Evolutionary conservation across 2,329 filamentous ascomycete species (phyloP).

Genomic region (Hypoxylon sp.): DNA sequence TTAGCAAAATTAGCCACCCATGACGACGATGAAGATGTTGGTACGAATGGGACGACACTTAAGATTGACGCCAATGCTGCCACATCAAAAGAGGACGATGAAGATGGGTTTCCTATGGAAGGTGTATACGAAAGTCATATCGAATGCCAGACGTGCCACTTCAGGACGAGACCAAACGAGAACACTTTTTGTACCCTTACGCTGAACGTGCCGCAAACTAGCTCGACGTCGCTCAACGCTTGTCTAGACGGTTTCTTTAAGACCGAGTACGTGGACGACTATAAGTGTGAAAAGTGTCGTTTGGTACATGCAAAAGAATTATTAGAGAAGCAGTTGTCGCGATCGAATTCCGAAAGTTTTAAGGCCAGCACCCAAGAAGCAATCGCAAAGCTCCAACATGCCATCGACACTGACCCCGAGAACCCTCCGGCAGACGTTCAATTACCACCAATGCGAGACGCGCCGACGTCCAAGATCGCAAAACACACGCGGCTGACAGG

Average conservation of each 20-base stretch:
- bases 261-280: slow-evolving; percentile 95
- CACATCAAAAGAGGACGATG: slow-evolving; percentile 42
- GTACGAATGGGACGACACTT: slow-evolving; percentile 17
- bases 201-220: slow-evolving; percentile 85
- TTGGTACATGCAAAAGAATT: slow-evolving; percentile 78
- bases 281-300: slow-evolving; percentile 92
- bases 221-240: slow-evolving; percentile 79
- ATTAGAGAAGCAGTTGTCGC: slow-evolving; percentile 67
- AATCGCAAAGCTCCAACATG: slow-evolving; percentile 71
- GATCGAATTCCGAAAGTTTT: slow-evolving; percentile 61
- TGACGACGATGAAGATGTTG: slow-evolving; percentile 30
- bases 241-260: slow-evolving; percentile 97
- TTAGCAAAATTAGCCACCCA: slow-evolving; percentile 43
- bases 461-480: slow-evolving; percentile 84
- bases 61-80: slow-evolving; percentile 30
- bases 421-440: slow-evolving; percentile 73
- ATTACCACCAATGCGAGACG: slow-evolving; percentile 76
- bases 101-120: slow-evolving; percentile 86
- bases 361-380: slow-evolving; percentile 62
- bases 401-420: slow-evolving; percentile 85
- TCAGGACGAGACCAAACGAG: slow-evolving; percentile 83
- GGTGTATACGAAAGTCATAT: slow-evolving; percentile 94
- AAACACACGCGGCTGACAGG: slow-evolving; percentile 86
- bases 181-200: slow-evolving; percentile 93
- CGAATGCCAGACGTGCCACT: slow-evolving; percentile 88